Base-by-base conservation (phyloP, 2,329 filamentous ascomycete genomes). In the Cercospora sojina region DNA sequence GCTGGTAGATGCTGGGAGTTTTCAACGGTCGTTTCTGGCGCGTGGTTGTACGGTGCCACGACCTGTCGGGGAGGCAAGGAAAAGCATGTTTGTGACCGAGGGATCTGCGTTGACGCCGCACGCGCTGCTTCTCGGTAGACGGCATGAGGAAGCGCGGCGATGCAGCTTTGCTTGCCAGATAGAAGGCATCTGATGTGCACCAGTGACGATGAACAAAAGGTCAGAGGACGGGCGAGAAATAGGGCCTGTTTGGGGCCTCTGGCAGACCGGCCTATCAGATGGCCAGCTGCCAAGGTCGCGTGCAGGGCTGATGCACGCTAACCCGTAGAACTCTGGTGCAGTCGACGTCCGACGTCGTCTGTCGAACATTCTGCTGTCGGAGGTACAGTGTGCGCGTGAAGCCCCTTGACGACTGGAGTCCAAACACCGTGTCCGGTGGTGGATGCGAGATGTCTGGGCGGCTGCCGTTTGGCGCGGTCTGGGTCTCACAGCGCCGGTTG, bases 401-500 rank as follows among this genome's bases (percentile, higher is more conserved):
- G 41, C 62, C 63, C 58, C 47, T 60, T 38, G 32, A 41, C 63
- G 32, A 59, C 51, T 64, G 27, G n/a, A 55, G 43, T 56, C 47
- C 53, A 58, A 49, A 58, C 51, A 35, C 62, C 38, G 55, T 58
- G 47, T 18, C 35, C 9, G 16, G 56, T 12, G 53, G 32, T 53
- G 41, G 32, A 23, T 43, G 61, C 49, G 23, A 13, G 20, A 43
- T 47, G 53, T 29, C 59, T 65, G 66, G 59, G 23, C 41, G 60
- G 58, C 53, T 55, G 62, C 64, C 65, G 49, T 55, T 53, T 29
- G 35, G 55, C 55, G 65, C 65, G 27, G 49, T n/a, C 47, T 43
- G 65, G 57, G 57, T 67, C 62, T 67, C 65, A 67, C 65, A 59
- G 64, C 57, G 51, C 51, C 32, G 65, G 53, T 27, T 53, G 62